Conservation (phyloP, 768 basidiomycete species). For the Lactarius sp. region DNA sequence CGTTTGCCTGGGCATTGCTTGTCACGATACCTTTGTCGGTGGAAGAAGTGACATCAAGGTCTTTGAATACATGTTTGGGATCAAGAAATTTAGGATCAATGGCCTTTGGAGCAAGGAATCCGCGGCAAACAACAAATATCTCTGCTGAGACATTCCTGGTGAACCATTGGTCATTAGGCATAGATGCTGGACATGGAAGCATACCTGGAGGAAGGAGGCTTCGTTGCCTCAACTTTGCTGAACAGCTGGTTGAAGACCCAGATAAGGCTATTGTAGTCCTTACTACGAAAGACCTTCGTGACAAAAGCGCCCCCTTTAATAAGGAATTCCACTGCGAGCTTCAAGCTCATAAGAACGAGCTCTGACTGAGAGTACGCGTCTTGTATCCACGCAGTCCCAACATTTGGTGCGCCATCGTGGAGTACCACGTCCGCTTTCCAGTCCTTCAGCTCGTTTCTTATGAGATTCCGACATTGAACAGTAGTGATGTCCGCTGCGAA, state of each 20-base stretch:
- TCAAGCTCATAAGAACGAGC: slow-evolving; percentile 90
- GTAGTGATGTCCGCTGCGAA: slow-evolving; percentile 96
- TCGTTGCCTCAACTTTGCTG: slow-evolving; percentile 94
- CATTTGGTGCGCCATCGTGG: slow-evolving; percentile 98
- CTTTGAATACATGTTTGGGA: slow-evolving; percentile 97
- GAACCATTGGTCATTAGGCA: not conserved
- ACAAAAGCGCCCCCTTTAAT: slow-evolving; percentile 91
- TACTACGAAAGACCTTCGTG: slow-evolving; percentile 97
- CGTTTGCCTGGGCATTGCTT: slow-evolving; percentile 76
- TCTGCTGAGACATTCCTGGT: slow-evolving; percentile 96
- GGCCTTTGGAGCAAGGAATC: slow-evolving; percentile 88
- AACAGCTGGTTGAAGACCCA: slow-evolving; percentile 99
- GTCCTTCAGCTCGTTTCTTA: slow-evolving; percentile 87
- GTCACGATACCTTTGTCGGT: slow-evolving; percentile 51
- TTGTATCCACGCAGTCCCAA: slow-evolving; percentile 98
- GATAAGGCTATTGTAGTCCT: slow-evolving; percentile 96
- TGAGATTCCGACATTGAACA: slow-evolving; percentile 76
- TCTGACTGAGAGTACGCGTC: slow-evolving; percentile 98
- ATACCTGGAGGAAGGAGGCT: slow-evolving; percentile 94
- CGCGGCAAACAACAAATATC: slow-evolving; percentile 97
- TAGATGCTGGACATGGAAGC: slow-evolving; percentile 25
- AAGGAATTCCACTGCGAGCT: slow-evolving; percentile 93
- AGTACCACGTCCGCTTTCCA: slow-evolving; percentile 99
- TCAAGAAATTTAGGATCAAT: slow-evolving; percentile 99
- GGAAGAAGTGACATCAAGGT: slow-evolving; percentile 50